Conservation (phyloP, 2,329 filamentous ascomycete species). For the Fusarium duplospermum region DNA sequence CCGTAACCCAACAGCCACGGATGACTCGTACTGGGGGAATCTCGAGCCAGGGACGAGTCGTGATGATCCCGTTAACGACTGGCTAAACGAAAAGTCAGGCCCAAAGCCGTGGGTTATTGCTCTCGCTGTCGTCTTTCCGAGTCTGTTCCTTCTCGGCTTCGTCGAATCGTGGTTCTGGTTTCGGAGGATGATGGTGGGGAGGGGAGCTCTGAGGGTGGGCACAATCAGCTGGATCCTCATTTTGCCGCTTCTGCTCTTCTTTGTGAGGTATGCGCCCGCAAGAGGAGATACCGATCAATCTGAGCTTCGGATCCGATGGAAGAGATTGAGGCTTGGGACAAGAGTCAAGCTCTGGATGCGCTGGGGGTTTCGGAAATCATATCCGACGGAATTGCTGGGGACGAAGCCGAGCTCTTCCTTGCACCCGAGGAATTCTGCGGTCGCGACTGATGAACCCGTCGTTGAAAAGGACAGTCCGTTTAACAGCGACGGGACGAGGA, state of each 20-base stretch:
- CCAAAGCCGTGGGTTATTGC: slow-evolving; percentile 40
- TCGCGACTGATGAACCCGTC: background rate
- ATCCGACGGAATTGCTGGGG: slow-evolving; percentile 28
- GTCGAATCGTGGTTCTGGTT: slow-evolving; percentile 49
- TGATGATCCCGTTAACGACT: background rate
- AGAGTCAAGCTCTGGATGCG: slow-evolving; percentile 30
- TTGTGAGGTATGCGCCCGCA: slow-evolving; percentile 22
- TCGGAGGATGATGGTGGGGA: slow-evolving; percentile 47
- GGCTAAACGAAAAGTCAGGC: background rate
- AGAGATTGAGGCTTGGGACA: slow-evolving; percentile 2
- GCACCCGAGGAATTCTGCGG: background rate
- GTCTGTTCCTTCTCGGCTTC: slow-evolving; percentile 46
- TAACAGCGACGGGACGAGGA: background rate
- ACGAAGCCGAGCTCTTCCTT: slow-evolving; percentile 10
- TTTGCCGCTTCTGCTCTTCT: slow-evolving; percentile 27
- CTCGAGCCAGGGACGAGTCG: slow-evolving; percentile 10
- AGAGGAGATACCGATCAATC: slow-evolving; percentile 16
- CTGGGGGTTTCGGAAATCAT: slow-evolving; percentile 31
- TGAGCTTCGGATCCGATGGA: slow-evolving; percentile 27
- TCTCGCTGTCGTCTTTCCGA: slow-evolving; percentile 41
- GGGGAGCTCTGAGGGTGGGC: slow-evolving; percentile 44
- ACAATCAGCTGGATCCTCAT: slow-evolving; percentile 47
- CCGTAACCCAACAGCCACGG: slow-evolving; percentile 25
- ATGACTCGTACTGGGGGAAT: slow-evolving; percentile 3
- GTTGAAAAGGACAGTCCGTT: background rate